Conservation (phyloP, 208 protist species). For the Acanthamoeba royreba region DNA sequence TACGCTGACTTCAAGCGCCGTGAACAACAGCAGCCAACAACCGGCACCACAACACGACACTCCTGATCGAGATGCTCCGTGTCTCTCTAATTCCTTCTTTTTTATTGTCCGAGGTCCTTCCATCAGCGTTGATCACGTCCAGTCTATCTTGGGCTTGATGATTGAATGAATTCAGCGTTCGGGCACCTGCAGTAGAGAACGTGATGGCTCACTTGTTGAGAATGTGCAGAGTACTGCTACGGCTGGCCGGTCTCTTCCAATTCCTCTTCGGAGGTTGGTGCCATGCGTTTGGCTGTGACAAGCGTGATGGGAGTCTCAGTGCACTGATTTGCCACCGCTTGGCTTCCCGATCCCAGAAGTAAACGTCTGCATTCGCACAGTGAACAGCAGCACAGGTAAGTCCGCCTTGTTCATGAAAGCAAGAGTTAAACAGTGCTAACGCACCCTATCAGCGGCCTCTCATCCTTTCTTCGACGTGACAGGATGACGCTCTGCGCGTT, state of each 20-base stretch:
- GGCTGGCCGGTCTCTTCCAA: background rate
- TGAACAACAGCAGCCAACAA: background rate
- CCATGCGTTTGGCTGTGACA: background rate
- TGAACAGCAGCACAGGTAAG: background rate
- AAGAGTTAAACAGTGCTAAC: background rate
- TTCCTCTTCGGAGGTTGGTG: background rate
- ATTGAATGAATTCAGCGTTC: too few species aligned
- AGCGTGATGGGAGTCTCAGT: background rate
- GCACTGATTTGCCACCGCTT: background rate
- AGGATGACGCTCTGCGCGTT: background rate
- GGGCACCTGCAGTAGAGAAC: too few species aligned
- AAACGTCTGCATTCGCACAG: background rate
- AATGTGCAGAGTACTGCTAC: too few species aligned
- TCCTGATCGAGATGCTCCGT: background rate
- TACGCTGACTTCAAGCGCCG: background rate
- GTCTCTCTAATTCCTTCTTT: background rate
- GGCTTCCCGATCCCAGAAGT: background rate
- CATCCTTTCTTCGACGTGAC: background rate
- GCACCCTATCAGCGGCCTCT: background rate
- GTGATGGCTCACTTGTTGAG: too few species aligned
- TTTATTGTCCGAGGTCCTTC: too few species aligned
- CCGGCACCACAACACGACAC: background rate
- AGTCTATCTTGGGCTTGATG: too few species aligned
- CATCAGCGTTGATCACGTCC: too few species aligned
- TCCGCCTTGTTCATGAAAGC: background rate